Conservation (phyloP, 192 early-diverging fungal genomes). For the Neocallimastix lanati region DNA sequence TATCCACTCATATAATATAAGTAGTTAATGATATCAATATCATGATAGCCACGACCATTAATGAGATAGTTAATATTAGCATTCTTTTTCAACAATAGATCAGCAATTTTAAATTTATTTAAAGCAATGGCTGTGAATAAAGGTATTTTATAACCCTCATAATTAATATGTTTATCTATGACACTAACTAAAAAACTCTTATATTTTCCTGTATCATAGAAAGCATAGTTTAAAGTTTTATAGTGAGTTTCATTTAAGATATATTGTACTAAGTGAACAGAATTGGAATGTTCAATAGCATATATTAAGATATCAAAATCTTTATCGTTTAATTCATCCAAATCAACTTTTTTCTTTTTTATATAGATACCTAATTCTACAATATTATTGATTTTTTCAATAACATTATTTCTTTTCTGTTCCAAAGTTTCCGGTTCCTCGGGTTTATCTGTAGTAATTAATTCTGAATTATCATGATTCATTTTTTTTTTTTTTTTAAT, state of each 20-base stretch:
- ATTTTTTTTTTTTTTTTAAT: no score
- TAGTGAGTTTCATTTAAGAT: background rate
- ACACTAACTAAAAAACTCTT: background rate
- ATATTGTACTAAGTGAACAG: background rate
- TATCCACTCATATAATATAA: background rate
- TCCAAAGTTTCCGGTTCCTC: background rate
- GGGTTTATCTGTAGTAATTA: background rate
- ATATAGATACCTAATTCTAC: background rate
- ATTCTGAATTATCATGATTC: no score
- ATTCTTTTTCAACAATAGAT: background rate
- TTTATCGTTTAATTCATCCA: background rate
- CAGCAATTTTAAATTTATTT: background rate
- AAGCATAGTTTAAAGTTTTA: background rate
- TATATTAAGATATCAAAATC: background rate
- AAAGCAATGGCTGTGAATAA: background rate
- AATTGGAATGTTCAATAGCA: background rate
- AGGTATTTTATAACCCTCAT: background rate
- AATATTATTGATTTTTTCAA: background rate
- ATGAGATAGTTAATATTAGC: background rate
- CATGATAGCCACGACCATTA: background rate
- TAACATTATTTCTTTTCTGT: background rate
- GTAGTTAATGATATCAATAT: background rate
- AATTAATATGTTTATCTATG: background rate
- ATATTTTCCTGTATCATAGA: background rate
- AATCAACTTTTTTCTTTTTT: background rate